phyloP scores from a whole-genome alignment of 2,329 filamentous ascomycete species.

The Aspergillus amoenus region DNA sequence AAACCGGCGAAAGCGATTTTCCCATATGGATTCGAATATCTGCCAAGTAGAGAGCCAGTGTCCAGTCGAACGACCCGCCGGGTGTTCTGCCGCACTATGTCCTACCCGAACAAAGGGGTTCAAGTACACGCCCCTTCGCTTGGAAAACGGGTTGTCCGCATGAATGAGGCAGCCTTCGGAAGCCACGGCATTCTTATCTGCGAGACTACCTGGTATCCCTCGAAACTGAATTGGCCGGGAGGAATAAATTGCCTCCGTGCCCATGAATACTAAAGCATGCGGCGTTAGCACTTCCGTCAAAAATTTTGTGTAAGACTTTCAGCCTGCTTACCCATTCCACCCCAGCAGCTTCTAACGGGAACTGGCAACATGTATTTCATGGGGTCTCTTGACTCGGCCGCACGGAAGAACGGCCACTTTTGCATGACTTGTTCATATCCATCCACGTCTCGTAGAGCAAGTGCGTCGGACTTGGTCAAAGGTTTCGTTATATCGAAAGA shows the following conservation, averaged over 20 bases:
- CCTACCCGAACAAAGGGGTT: slow-evolving; percentile 43
- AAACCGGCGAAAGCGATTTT: slow-evolving; percentile 52
- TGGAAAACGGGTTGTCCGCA: slow-evolving; percentile 36
- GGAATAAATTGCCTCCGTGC: slow-evolving; percentile 20
- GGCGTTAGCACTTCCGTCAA: neutral
- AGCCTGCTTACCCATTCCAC: slow-evolving; percentile 55
- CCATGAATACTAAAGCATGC: slow-evolving; percentile 25
- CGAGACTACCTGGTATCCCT: slow-evolving; percentile 62
- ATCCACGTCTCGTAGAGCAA: slow-evolving; percentile 67
- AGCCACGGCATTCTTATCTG: slow-evolving; percentile 59
- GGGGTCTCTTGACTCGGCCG: slow-evolving; percentile 50
- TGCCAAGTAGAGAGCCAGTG: slow-evolving; percentile 53
- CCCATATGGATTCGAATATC: slow-evolving; percentile 58
- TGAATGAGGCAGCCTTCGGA: slow-evolving; percentile 71
- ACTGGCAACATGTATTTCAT: slow-evolving; percentile 55
- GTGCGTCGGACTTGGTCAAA: slow-evolving; percentile 71
- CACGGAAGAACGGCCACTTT: slow-evolving; percentile 60
- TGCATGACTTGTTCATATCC: slow-evolving; percentile 64
- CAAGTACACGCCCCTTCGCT: slow-evolving; percentile 34
- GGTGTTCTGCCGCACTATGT: slow-evolving; percentile 31
- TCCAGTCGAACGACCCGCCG: slow-evolving; percentile 32
- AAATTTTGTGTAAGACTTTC: neutral
- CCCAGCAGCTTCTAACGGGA: slow-evolving; percentile 67
- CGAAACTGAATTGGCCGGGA: slow-evolving; percentile 58
- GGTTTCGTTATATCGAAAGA: slow-evolving; percentile 69